These are phyloP conservation scores for Flaveria linearis DNA, from an alignment of 129 eudicot species.

Conservation along the genomic window DNA sequence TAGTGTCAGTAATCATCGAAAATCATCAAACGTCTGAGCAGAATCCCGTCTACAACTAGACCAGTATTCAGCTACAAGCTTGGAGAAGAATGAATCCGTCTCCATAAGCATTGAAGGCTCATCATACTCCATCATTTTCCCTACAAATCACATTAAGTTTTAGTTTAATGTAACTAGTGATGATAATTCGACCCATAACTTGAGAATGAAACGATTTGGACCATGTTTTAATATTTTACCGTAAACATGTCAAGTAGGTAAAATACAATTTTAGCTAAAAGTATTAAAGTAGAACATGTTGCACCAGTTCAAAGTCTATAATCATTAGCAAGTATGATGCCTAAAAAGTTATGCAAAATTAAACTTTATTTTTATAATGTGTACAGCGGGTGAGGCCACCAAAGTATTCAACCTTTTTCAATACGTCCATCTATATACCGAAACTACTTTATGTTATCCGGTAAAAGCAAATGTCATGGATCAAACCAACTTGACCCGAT, in stretches of 20 bases:
- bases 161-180: background rate
- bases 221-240: background rate
- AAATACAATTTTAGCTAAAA: background rate
- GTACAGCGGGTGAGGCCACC: background rate
- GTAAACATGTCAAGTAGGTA: background rate
- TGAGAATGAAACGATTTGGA: background rate
- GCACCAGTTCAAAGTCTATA: background rate
- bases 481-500: background rate
- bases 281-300: background rate
- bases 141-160: constrained; percentile 30
- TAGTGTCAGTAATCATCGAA: background rate
- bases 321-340: background rate
- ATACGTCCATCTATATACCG: background rate
- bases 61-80: constrained; percentile 90
- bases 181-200: background rate
- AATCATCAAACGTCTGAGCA: constrained; percentile 11
- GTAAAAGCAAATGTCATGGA: background rate
- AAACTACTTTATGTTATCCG: too few relatives aligned
- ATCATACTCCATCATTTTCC: constrained; percentile 71
- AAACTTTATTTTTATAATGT: too few relatives aligned
- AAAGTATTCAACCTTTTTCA: background rate
- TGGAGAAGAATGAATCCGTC: constrained; percentile 62
- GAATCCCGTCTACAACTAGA: constrained; percentile 59
- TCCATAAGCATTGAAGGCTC: constrained; percentile 70
- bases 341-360: too few relatives aligned